These are phyloP conservation scores for Fraxinus nigra DNA, from an alignment of 305 asterid species.

Conservation along the genomic window DNA sequence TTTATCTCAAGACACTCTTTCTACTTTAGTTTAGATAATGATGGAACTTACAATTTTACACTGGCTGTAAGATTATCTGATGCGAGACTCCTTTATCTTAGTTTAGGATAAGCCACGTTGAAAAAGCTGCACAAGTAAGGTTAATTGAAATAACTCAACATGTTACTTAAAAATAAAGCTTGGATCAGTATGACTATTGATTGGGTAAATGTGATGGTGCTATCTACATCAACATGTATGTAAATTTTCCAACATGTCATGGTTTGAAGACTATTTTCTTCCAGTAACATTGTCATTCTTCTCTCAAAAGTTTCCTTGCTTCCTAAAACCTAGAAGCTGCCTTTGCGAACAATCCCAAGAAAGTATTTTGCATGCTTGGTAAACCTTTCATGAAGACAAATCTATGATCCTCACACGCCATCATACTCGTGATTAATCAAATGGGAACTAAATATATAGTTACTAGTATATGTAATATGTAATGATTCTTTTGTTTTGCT, in stretches of 20 bases:
- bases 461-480: constrained; percentile 4
- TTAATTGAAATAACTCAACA: neutral
- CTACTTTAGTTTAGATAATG: neutral
- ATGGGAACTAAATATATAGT: neutral
- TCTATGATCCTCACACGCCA: neutral
- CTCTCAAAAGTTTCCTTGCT: neutral
- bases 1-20: neutral
- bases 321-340: constrained; percentile 15
- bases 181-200: neutral
- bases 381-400: neutral
- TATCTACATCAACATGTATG: neutral
- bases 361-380: neutral
- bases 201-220: neutral
- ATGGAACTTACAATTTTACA: neutral
- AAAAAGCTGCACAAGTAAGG: neutral
- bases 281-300: neutral
- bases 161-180: neutral
- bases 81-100: neutral
- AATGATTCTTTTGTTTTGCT: neutral
- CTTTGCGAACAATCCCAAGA: constrained; percentile 5
- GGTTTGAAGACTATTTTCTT: constrained; percentile 1
- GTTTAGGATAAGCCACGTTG: neutral
- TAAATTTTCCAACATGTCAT: neutral
- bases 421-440: neutral
- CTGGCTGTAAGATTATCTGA: neutral